These are phyloP conservation scores for Saccharomycopsis phalli DNA, from an alignment of 1,139 yeast species.

Conservation along the genomic window DNA sequence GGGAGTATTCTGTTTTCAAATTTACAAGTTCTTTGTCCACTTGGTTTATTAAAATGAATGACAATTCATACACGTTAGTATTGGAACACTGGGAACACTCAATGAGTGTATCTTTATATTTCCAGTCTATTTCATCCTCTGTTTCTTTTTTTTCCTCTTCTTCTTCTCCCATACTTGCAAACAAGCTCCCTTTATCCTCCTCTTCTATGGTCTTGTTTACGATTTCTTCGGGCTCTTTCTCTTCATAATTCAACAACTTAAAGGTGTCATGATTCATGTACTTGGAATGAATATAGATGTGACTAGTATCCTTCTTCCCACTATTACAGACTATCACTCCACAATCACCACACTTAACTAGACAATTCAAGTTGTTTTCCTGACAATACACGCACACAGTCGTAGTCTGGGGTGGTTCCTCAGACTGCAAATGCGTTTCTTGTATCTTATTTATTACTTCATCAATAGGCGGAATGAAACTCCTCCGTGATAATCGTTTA, in stretches of 20 bases:
- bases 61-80: constrained; percentile 5
- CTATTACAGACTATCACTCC: constrained; percentile 17
- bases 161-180: neutral
- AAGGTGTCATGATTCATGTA: constrained; percentile 13
- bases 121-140: no score
- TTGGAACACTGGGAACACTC: constrained; percentile 12
- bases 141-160: neutral
- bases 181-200: neutral
- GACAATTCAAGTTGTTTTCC: constrained; percentile 13
- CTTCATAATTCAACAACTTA: constrained; percentile 12
- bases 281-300: constrained; percentile 17
- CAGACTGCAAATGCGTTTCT: neutral
- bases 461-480: constrained; percentile 7
- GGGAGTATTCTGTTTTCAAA: constrained; percentile 12
- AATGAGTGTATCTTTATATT: constrained; percentile 7
- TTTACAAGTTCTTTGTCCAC: constrained; percentile 17
- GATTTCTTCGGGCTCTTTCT: neutral
- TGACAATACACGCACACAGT: constrained; percentile 16
- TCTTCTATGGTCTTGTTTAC: neutral
- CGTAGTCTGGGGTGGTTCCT: neutral
- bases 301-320: constrained; percentile 17
- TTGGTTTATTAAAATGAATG: constrained; percentile 14
- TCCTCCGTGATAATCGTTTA: constrained; percentile 16
- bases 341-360: constrained; percentile 15
- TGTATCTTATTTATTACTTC: constrained; percentile 4